Evolutionary conservation across 371 early-diverging fungal genomes (phyloP).

Genomic region (Chytridium lagenaria): DNA sequence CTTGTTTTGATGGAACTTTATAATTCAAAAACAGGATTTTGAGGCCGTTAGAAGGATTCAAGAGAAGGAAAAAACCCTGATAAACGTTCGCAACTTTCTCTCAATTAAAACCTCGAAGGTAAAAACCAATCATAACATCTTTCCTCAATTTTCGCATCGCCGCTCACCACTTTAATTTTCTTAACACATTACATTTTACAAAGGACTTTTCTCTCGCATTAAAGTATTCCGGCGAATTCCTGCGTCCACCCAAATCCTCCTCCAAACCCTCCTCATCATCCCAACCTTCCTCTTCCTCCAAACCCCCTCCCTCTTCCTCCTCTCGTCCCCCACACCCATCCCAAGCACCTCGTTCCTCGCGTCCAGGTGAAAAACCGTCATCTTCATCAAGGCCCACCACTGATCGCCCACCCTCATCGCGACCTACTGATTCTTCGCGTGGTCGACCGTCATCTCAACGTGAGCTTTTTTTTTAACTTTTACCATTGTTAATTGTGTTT

Average conservation of each 20-base stretch:
- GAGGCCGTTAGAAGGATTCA: constrained; percentile 32
- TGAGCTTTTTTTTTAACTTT: too few species aligned
- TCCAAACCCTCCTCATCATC: background rate
- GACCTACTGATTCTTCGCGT: too few species aligned
- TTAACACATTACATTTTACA: background rate
- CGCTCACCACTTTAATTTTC: background rate
- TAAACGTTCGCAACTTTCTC: constrained; percentile 28
- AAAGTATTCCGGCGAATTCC: constrained; percentile 29
- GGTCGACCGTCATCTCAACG: too few species aligned
- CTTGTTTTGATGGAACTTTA: too few species aligned
- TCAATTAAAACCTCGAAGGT: constrained; percentile 38
- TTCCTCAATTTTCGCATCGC: too few species aligned
- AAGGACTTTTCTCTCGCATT: constrained; percentile 30
- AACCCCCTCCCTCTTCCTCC: constrained; percentile 8
- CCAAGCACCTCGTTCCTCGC: background rate
- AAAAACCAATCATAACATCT: too few species aligned
- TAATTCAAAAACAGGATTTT: constrained; percentile 18
- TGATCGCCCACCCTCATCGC: too few species aligned
- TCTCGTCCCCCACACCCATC: background rate
- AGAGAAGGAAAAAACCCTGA: constrained; percentile 30
- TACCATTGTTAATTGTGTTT: too few species aligned
- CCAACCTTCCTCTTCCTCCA: background rate
- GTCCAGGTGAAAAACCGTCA: too few species aligned
- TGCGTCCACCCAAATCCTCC: constrained; percentile 17
- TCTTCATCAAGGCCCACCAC: too few species aligned